Conservation (phyloP, 345 rosid genomes). For the Eucalyptus victrix region DNA sequence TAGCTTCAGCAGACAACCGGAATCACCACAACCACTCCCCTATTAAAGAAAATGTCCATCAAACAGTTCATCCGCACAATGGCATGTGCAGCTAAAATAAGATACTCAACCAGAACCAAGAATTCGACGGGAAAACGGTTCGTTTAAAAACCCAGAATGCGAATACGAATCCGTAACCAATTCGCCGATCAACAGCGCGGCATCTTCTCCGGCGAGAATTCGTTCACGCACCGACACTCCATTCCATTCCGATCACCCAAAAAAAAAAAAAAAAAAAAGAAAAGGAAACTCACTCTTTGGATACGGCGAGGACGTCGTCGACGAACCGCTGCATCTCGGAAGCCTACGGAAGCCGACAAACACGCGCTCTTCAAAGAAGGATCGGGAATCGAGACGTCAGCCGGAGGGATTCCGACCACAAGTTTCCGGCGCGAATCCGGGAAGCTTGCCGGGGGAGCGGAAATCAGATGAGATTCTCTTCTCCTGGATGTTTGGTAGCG, state of each 20-base stretch:
- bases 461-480: background rate
- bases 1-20: background rate
- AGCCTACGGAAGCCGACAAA: background rate
- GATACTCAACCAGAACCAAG: background rate
- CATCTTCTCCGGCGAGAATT: background rate
- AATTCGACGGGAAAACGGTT: background rate
- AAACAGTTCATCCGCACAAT: background rate
- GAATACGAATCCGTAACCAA: background rate
- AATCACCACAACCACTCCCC: background rate
- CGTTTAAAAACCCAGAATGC: background rate
- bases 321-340: slow-evolving; percentile 60
- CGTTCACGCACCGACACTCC: background rate
- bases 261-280: no score
- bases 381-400: background rate
- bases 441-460: background rate
- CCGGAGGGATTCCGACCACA: background rate
- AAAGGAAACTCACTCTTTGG: slow-evolving; percentile 65
- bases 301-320: slow-evolving; percentile 75
- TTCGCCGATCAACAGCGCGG: background rate
- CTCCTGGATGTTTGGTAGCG: background rate
- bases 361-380: background rate
- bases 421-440: background rate
- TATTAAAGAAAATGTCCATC: background rate
- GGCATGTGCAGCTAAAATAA: background rate
- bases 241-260: background rate